These are phyloP conservation scores for Aureobasidium sp. DNA, from an alignment of 2,329 filamentous ascomycete genomes.

Conservation along the genomic window DNA sequence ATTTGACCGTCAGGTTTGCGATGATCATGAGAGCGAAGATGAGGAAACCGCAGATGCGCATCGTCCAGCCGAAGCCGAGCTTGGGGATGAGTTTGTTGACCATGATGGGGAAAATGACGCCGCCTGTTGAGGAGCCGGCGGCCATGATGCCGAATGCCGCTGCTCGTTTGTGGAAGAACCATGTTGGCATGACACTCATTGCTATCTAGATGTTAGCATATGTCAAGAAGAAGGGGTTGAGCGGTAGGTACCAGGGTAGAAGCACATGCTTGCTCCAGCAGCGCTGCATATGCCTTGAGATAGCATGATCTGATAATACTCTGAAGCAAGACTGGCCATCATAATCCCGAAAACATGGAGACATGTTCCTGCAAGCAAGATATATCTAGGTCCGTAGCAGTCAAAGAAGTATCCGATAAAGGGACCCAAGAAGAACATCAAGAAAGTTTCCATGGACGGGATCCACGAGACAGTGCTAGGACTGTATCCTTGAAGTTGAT, in stretches of 20 bases:
- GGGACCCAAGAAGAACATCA: constrained; percentile 51
- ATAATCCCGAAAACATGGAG: constrained; percentile 56
- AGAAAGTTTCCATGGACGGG: constrained; percentile 38
- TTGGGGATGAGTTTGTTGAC: constrained; percentile 47
- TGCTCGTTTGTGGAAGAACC: constrained; percentile 44
- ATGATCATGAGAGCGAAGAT: constrained; percentile 53
- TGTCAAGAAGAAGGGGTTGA: neutral
- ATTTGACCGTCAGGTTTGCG: constrained; percentile 47
- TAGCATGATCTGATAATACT: constrained; percentile 51
- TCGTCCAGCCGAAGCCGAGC: constrained; percentile 52
- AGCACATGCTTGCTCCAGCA: constrained; percentile 45
- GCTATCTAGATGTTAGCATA: constrained; percentile 19
- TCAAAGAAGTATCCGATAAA: constrained; percentile 60
- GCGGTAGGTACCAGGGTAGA: constrained; percentile 35
- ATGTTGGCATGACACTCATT: constrained; percentile 39
- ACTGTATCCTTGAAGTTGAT: constrained; percentile 35
- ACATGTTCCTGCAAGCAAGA: constrained; percentile 48
- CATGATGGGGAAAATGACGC: constrained; percentile 58
- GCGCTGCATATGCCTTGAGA: constrained; percentile 49
- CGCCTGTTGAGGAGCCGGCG: constrained; percentile 45
- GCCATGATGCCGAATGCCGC: constrained; percentile 45
- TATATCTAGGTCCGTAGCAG: constrained; percentile 51
- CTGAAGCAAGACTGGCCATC: constrained; percentile 52
- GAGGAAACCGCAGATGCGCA: constrained; percentile 52
- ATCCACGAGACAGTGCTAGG: constrained; percentile 42